These are phyloP conservation scores for Pythium aristosporum DNA, from an alignment of 352 stramenopile species.

Conservation along the genomic window DNA sequence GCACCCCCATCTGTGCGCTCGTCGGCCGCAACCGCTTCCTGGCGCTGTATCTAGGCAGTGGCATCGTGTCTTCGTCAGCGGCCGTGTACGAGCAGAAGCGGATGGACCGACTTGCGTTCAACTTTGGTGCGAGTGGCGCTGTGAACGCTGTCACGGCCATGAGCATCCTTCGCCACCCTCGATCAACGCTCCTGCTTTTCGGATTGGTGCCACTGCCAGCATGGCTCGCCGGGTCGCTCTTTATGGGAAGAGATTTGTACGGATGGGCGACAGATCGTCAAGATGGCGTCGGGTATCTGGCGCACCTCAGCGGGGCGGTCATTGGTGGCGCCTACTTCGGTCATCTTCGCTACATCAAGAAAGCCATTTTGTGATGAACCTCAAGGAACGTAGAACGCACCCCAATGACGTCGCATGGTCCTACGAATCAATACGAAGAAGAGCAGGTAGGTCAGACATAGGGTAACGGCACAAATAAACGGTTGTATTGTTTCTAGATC, in stretches of 20 bases:
- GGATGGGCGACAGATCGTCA: conserved; percentile 43
- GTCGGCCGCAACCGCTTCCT: conserved; percentile 62
- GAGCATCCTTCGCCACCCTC: conserved; percentile 61
- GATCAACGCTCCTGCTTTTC: conserved; percentile 66
- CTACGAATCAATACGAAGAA: too few species aligned
- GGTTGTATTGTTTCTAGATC: too few species aligned
- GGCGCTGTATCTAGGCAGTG: conserved; percentile 62
- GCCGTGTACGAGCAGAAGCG: conserved; percentile 57
- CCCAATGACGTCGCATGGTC: too few species aligned
- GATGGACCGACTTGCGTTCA: conserved; percentile 40
- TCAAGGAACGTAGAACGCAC: too few species aligned
- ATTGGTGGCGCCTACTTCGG: conserved; percentile 59
- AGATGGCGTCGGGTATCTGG: conserved; percentile 65
- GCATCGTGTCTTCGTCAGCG: conserved; percentile 59
- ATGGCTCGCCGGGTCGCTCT: conserved; percentile 60
- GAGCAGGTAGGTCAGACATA: too few species aligned
- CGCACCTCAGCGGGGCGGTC: conserved; percentile 62
- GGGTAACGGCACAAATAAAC: too few species aligned
- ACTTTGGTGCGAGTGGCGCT: conserved; percentile 68
- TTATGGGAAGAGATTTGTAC: conserved; percentile 75
- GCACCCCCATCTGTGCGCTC: conserved; percentile 55
- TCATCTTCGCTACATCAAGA: conserved; percentile 42
- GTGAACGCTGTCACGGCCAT: conserved; percentile 74
- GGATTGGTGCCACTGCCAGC: conserved; percentile 66
- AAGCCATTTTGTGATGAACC: neutral